Evolutionary conservation across 1,284 basidiomycete species (phyloP).

Genomic region (Trichosporon inkin): DNA sequence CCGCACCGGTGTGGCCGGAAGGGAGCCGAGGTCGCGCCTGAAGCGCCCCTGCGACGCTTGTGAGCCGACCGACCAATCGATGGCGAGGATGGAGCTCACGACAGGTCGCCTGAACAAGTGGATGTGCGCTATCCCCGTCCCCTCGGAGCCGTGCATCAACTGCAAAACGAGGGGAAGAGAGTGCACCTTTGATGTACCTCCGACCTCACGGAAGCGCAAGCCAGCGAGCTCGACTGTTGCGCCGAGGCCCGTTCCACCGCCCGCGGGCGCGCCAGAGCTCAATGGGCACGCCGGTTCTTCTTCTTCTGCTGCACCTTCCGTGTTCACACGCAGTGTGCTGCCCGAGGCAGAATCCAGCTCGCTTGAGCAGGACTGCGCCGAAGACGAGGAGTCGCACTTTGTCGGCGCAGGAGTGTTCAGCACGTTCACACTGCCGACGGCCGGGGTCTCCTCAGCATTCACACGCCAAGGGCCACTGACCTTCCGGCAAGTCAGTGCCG

Average conservation of each 20-base stretch:
- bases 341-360: slow-evolving; percentile 10
- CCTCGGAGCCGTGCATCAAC: slow-evolving; percentile 28
- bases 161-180: slow-evolving; percentile 23
- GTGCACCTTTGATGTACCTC: slow-evolving; percentile 35
- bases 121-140: slow-evolving; percentile 29
- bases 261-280: not conserved
- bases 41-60: slow-evolving; percentile 20
- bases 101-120: slow-evolving; percentile 33
- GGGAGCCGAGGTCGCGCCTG: slow-evolving; percentile 14
- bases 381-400: slow-evolving; percentile 34
- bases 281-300: not conserved
- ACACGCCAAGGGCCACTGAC: slow-evolving; percentile 20
- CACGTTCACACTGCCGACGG: slow-evolving; percentile 19
- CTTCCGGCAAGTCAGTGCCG: slow-evolving; percentile 38
- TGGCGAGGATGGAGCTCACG: not conserved
- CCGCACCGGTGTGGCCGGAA: not conserved
- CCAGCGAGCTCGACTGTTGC: no score
- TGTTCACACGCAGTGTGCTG: not conserved
- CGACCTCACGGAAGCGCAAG: slow-evolving; percentile 28
- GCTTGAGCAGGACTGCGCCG: slow-evolving; percentile 24
- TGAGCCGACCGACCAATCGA: not conserved
- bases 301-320: not conserved
- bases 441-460: slow-evolving; percentile 8
- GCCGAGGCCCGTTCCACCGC: not conserved
- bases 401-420: slow-evolving; percentile 31